Percentiles rank a stretch among this genome's conserved stretches.
phyloP scores from a whole-genome alignment of 163 green algal genomes.

The Chlorella variabilis region DNA sequence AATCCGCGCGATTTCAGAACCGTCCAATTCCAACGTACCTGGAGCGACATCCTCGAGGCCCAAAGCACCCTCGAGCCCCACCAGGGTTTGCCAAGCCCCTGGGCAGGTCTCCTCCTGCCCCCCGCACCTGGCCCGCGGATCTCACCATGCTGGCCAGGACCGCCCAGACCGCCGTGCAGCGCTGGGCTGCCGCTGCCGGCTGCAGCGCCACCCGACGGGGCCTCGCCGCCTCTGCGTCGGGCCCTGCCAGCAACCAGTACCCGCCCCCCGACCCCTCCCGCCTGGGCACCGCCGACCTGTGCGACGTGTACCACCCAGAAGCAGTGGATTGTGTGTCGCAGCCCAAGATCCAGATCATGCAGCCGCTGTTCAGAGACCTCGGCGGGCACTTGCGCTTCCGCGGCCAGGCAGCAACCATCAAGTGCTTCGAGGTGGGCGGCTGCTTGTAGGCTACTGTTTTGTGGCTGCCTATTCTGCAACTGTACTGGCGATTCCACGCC shows the following conservation, averaged over 20 bases:
- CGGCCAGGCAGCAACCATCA: constrained; percentile 75
- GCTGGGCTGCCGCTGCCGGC: constrained; percentile 4
- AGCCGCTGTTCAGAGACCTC: constrained; percentile 66
- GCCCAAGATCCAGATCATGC: constrained; percentile 74
- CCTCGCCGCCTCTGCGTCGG: background rate
- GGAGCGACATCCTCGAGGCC: too few relatives aligned
- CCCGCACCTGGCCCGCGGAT: too few relatives aligned
- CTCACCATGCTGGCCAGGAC: constrained; percentile 19
- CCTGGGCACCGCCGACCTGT: constrained; percentile 85
- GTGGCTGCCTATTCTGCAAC: background rate
- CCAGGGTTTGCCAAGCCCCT: too few relatives aligned
- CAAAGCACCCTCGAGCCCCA: too few relatives aligned
- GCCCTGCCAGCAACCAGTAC: constrained; percentile 22
- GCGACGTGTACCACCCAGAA: constrained; percentile 83
- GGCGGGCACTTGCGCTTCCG: constrained; percentile 78
- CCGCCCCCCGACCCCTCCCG: constrained; percentile 42
- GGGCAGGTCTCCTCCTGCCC: too few relatives aligned
- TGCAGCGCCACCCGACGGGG: background rate
- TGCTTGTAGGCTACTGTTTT: background rate
- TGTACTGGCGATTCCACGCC: too few relatives aligned
- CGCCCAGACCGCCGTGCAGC: constrained; percentile 7
- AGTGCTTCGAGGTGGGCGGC: constrained; percentile 79
- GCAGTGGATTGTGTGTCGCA: constrained; percentile 76
- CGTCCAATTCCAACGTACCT: too few relatives aligned
- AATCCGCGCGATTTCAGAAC: too few relatives aligned